Conservation (phyloP, 805 yeast species). For the Priceomyces melissophilus region DNA sequence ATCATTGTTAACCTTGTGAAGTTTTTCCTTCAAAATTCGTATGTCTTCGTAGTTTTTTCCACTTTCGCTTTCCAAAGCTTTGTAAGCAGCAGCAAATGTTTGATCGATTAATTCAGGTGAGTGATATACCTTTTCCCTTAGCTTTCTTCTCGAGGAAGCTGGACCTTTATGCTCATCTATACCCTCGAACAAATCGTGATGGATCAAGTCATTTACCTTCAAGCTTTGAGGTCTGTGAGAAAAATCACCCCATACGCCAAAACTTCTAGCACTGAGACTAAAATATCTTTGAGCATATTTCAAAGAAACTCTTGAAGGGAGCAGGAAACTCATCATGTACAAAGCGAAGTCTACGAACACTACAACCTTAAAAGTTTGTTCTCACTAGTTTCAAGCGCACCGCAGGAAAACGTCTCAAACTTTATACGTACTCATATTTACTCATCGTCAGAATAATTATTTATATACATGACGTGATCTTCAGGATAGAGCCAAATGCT, state of each 20-base stretch:
- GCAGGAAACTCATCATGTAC: too few relatives aligned
- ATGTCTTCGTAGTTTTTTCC: slow-evolving; percentile 36
- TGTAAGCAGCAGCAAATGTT: slow-evolving; percentile 68
- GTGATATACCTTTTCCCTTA: slow-evolving; percentile 50
- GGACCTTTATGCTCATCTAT: slow-evolving; percentile 44
- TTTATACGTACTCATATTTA: too few relatives aligned
- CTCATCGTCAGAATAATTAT: too few relatives aligned
- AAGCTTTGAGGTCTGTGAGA: slow-evolving; percentile 25
- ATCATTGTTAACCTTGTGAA: slow-evolving; percentile 17
- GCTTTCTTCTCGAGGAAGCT: slow-evolving; percentile 42
- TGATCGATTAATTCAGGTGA: slow-evolving; percentile 70
- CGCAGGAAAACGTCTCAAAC: too few relatives aligned
- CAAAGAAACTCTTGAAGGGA: too few relatives aligned
- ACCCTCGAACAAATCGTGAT: slow-evolving; percentile 21
- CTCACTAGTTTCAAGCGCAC: too few relatives aligned
- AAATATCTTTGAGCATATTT: slow-evolving; percentile 1
- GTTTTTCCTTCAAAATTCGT: slow-evolving; percentile 28
- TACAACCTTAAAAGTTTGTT: too few relatives aligned
- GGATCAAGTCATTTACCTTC: slow-evolving; percentile 18
- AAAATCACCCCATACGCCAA: slow-evolving; percentile 33
- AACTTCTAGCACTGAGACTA: slow-evolving; percentile 1
- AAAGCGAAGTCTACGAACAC: too few relatives aligned
- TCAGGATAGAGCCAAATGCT: too few relatives aligned
- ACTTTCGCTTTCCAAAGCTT: slow-evolving; percentile 51
- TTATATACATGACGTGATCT: too few relatives aligned